These are phyloP conservation scores for Brettanomyces bruxellensis DNA, from an alignment of 805 yeast species.

Conservation along the genomic window DNA sequence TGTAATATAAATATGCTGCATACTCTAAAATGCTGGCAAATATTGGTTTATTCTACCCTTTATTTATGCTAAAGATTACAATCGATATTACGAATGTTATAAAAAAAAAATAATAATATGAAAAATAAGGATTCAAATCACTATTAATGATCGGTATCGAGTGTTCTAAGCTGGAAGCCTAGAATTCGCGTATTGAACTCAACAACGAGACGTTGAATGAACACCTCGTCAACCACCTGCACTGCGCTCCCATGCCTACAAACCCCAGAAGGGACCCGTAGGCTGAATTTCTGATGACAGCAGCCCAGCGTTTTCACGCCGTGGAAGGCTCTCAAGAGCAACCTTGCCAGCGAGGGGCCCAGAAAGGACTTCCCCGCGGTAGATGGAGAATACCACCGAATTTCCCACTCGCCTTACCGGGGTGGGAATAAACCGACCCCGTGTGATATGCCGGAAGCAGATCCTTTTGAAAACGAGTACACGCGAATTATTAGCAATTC, in stretches of 20 bases:
- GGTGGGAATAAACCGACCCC: background rate
- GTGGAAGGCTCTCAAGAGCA: conserved; percentile 28
- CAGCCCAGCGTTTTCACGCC: conserved; percentile 32
- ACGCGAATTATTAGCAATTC: conserved; percentile 21
- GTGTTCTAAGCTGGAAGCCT: conserved; percentile 17
- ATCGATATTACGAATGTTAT: background rate
- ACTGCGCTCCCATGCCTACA: conserved; percentile 26
- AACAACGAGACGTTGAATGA: conserved; percentile 18
- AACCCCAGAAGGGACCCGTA: conserved; percentile 2
- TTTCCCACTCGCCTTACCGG: conserved; percentile 29
- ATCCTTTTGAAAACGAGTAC: conserved; percentile 27
- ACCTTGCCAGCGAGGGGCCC: conserved; percentile 10
- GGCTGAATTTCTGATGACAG: conserved; percentile 26
- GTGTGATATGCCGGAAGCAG: conserved; percentile 1
- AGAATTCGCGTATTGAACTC: conserved; percentile 32
- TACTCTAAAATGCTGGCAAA: background rate
- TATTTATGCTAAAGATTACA: too few relatives aligned
- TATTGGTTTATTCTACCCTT: too few relatives aligned
- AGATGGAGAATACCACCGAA: conserved; percentile 30
- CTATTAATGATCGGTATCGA: conserved; percentile 31
- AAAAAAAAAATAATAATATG: background rate
- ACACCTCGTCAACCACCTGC: conserved; percentile 28
- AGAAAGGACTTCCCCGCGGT: conserved; percentile 12
- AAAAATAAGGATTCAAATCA: conserved; percentile 11
- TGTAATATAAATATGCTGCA: background rate